Base-by-base conservation (phyloP, 306 rosid species). In the Fragaria iinumae region DNA sequence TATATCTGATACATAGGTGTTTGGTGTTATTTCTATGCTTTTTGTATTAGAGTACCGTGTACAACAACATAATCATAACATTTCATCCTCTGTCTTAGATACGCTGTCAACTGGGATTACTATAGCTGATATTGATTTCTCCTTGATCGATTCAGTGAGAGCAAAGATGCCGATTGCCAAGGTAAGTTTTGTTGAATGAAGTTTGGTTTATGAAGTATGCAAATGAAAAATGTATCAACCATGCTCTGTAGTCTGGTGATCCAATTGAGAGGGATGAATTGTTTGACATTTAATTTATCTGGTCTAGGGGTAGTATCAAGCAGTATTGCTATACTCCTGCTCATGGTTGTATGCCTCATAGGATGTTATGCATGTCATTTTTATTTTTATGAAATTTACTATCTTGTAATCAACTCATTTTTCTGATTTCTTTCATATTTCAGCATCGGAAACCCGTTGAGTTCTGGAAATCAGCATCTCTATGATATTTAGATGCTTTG, bases 361-460 rank as follows among this genome's bases (percentile, higher is more conserved):
- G 3, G 44, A 18, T n/a, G 47, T 72, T 50, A 12, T n/a, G 38
- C 32, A 47, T 60, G 63, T 41, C 53, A 39, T 68, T 12, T 47
- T 0, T 11, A 13, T 16, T 39, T 39, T 41, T 44, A 25, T 29
- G 23, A 4, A 25, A 36, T 20, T 11, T 21, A 18, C 5, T 3
- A 65, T 75, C 20, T 45, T 71, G 69, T 48, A 18, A 11, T 62
- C 10, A 41, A 25, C 64, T 29, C 4, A 50, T 39, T 48, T 41
- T 45, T 81, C 67, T 76, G 29, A 76, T 79, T 78, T 41, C 23
- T 9, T 49, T 81, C 71, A 4, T 9, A 29, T 52, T 80, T 82
- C 98, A 92, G 98, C 98, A 94, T 85, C 88, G 91, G 89, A 92
- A 83, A 82, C 88, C 91, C n/a, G 29, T 81, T 77, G 95, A 89